Conservation (phyloP, 805 yeast genomes). For the Yarrowia sp. region DNA sequence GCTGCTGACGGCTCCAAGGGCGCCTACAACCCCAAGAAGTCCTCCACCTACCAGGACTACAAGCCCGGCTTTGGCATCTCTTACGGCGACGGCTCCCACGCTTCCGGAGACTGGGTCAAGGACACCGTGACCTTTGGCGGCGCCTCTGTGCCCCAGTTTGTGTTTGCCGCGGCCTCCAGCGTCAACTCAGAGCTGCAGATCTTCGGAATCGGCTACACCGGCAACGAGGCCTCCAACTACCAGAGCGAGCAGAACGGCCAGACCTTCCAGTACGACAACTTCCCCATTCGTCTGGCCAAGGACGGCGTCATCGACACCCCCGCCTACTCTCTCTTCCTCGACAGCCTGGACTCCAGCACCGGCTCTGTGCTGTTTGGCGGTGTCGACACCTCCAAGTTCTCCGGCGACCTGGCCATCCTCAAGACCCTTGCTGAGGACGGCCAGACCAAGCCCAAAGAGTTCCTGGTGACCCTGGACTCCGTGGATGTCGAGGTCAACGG, state of each 20-base stretch:
- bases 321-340: slow-evolving; percentile 51
- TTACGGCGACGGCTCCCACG: slow-evolving; percentile 41
- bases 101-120: slow-evolving; percentile 54
- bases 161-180: slow-evolving; percentile 29
- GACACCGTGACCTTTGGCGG: slow-evolving; percentile 56
- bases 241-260: neutral
- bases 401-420: slow-evolving; percentile 45
- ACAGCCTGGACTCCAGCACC: slow-evolving; percentile 37
- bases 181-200: slow-evolving; percentile 24
- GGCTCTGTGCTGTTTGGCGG: slow-evolving; percentile 66
- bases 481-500: slow-evolving; percentile 35
- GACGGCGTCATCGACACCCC: slow-evolving; percentile 44
- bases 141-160: slow-evolving; percentile 42
- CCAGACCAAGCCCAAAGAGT: neutral
- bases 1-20: slow-evolving; percentile 10
- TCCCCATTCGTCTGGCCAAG: slow-evolving; percentile 39
- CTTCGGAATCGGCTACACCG: slow-evolving; percentile 31
- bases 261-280: slow-evolving; percentile 33
- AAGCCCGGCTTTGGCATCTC: slow-evolving; percentile 33
- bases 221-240: neutral
- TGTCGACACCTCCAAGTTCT: slow-evolving; percentile 58
- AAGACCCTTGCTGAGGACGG: slow-evolving; percentile 30
- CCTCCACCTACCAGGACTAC: slow-evolving; percentile 33
- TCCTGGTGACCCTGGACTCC: neutral
- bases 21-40: slow-evolving; percentile 25